Base-by-base conservation (phyloP, 768 basidiomycete genomes). In the Podaxis carcinomalis region DNA sequence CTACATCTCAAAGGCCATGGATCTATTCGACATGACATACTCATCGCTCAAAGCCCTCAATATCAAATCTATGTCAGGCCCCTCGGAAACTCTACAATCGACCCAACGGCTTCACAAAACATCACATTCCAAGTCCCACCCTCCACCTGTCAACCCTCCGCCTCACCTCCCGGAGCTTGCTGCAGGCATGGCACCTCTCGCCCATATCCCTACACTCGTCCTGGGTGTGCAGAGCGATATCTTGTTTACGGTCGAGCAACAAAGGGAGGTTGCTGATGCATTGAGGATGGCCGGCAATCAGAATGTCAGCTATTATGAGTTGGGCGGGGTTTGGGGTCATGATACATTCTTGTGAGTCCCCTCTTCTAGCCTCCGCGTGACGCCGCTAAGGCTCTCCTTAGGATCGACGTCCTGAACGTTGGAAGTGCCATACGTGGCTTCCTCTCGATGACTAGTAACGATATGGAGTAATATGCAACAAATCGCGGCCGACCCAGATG, bases 271-370 rank as follows among this genome's bases (percentile, higher is more conserved):
- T 6, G 94, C 88, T 4, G 94, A 97, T 71, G 96, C 95, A 23
- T 75, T 99, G 63, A 84, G 93, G 62, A 84, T 93, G 83, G 86
- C 89, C 1, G 97, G 97, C 0, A 98, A 98, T 72, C 74, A 85
- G 14, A 77, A 82, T 60, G 97, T 99, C 27, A 90, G 92, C 62
- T 98, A 98, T 73, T 99, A 96, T 71, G 97, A 98, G 74, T 82
- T 98, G 1, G 96, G 96, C 27, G 95, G 96, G 7, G 95, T 98
- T n/a, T 98, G 95, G 95, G 97, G 97, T 1, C 96, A 99, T 69
- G 96, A 99, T 74, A 98, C 95, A 21, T 98, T 98, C 77, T 77
- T 98, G 86, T 90, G 68, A 81, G 89, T 83, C 1, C 21, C 47
- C 37, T n/a, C 32, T 51, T 21, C 51, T 14, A 11, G 13, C 27